Percentiles rank a stretch among this genome's conserved stretches.
These are phyloP conservation scores for Cordyceps militaris DNA, from an alignment of 2,329 filamentous ascomycete genomes.

Conservation along the genomic window DNA sequence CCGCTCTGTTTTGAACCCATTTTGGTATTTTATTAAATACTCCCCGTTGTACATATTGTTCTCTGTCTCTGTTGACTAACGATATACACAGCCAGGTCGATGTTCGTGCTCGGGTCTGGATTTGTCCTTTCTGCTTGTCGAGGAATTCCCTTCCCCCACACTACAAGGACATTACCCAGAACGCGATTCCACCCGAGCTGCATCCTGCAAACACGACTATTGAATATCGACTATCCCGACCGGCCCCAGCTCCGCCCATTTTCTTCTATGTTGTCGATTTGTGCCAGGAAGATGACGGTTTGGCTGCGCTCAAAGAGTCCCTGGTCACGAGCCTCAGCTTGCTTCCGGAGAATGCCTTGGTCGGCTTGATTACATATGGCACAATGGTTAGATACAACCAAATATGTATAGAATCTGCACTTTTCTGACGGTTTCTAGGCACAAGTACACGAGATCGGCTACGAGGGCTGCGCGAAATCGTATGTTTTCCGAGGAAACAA, in stretches of 20 bases:
- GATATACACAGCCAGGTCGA: conserved; percentile 61
- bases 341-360: conserved; percentile 72
- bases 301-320: conserved; percentile 77
- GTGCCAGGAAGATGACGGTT: conserved; percentile 80
- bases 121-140: conserved; percentile 81
- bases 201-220: conserved; percentile 82
- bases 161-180: conserved; percentile 83
- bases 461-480: conserved; percentile 95
- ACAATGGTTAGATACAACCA: conserved; percentile 64
- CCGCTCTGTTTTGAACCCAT: conserved; percentile 91
- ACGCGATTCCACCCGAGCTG: conserved; percentile 75
- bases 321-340: conserved; percentile 80
- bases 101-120: conserved; percentile 76
- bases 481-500: conserved; percentile 98
- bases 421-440: conserved; percentile 42
- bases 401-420: neutral
- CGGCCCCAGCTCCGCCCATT: conserved; percentile 78
- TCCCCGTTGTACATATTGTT: neutral
- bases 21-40: conserved; percentile 55
- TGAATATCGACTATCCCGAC: conserved; percentile 73
- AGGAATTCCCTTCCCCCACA: conserved; percentile 76
- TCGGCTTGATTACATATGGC: conserved; percentile 79
- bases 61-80: neutral
- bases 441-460: conserved; percentile 96
- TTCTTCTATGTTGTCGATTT: conserved; percentile 85